phyloP scores from a whole-genome alignment of 2,329 filamentous ascomycete genomes.

The Microdochium bolleyi region DNA sequence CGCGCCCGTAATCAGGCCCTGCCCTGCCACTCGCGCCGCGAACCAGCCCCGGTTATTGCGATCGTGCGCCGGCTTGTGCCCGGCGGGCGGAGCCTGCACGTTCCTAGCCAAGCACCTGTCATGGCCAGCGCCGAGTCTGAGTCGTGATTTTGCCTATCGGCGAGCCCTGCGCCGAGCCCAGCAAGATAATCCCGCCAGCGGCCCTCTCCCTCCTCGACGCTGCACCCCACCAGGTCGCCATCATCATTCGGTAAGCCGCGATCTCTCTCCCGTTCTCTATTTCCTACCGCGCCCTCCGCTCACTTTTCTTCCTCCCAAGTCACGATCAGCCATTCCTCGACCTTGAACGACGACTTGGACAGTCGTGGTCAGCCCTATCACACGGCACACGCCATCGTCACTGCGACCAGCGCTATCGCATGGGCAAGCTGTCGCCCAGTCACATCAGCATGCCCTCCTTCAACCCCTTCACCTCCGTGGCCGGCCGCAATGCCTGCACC shows the following conservation, averaged over 20 bases:
- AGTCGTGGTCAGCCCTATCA: background rate
- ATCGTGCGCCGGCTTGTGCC: background rate
- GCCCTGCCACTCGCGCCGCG: background rate
- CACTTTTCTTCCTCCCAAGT: no score
- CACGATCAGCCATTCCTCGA: no score
- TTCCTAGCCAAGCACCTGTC: background rate
- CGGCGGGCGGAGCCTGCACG: background rate
- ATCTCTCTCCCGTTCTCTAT: conserved; percentile 1
- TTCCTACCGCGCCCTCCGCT: background rate
- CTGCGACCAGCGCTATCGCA: background rate
- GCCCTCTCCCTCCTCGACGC: background rate
- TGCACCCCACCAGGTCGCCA: background rate
- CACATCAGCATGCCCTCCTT: conserved; percentile 42
- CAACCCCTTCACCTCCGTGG: conserved; percentile 45
- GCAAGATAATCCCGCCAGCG: background rate
- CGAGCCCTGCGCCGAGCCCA: conserved; percentile 1
- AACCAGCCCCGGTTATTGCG: background rate
- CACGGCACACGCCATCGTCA: background rate
- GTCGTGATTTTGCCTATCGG: background rate
- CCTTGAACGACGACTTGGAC: no score
- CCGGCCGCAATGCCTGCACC: conserved; percentile 40
- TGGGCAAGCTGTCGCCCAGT: background rate
- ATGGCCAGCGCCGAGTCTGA: background rate
- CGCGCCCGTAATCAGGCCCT: background rate
- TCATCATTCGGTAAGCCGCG: conserved; percentile 2